Evolutionary conservation across 2,329 filamentous ascomycete genomes (phyloP), one percentile per base, ranked within the genome.

Genomic region (Fusarium keratoplasticum): DNA sequence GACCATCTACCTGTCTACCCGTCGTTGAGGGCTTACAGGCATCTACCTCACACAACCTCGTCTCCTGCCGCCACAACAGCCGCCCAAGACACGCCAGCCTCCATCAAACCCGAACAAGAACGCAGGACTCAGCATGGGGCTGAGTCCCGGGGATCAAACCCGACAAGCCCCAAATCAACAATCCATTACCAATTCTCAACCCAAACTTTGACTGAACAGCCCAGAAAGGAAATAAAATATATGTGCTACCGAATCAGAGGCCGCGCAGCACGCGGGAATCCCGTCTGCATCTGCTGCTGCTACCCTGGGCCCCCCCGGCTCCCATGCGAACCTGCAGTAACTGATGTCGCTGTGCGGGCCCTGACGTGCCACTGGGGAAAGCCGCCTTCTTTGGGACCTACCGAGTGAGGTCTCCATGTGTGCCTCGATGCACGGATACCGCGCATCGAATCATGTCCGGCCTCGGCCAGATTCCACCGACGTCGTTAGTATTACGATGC

Each of bases 101-200:
- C 57, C 52, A 58, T 59, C 62, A 74, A 72, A 42, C 61, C 44
- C 54, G 18, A 33, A 31, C 62, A 67, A 60, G 66, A 42, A 40
- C 36, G 50, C 62, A 35, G 14, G 9, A 64, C 20, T 22, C 40
- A 60, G 42, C 36, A 60, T 60, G 40, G 63, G 35, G 61, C 47
- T 31, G 27, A 55, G 31, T 58, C 38, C 60, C 57, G 62, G 72
- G 38, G 63, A 42, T 36, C 40, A 31, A 64, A 61, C 44, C 66
- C 73, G 72, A 70, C 57, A 44, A 73, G 63, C 66, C 60, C 44
- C 62, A 70, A 73, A 63, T 64, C 57, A 73, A 50, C 61, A 74
- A 70, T 75, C 66, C 47, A 74, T 75, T 74, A 75, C 72, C 69
- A 74, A 74, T 73, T 75, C 66, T 29, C 38, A 67, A 67, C 25